These are phyloP conservation scores for Harringtonia lauricola DNA, from an alignment of 2,329 filamentous ascomycete genomes.

Conservation along the genomic window DNA sequence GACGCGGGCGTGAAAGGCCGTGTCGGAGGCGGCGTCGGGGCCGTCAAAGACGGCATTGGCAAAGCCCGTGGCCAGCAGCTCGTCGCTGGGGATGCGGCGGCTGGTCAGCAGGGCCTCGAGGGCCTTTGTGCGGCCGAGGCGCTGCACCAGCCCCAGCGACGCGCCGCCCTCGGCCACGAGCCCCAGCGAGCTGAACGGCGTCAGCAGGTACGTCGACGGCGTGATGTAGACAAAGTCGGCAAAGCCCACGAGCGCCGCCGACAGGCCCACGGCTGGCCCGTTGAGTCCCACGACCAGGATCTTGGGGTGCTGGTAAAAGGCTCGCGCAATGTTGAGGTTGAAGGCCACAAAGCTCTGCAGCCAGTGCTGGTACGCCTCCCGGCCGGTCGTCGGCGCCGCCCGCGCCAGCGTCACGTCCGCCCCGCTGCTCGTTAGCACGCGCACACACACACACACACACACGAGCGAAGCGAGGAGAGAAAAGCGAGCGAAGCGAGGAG, in stretches of 20 bases:
- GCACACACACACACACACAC: not conserved
- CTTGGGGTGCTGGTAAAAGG: slow-evolving; percentile 90
- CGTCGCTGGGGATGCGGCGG: slow-evolving; percentile 60
- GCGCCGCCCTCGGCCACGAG: slow-evolving; percentile 84
- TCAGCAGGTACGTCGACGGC: slow-evolving; percentile 74
- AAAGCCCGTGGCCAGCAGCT: slow-evolving; percentile 67
- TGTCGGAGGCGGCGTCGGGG: slow-evolving; percentile 45
- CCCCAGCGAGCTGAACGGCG: slow-evolving; percentile 82
- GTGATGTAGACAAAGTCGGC: slow-evolving; percentile 88
- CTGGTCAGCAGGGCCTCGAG: slow-evolving; percentile 93
- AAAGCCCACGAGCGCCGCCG: slow-evolving; percentile 70
- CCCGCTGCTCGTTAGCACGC: slow-evolving; percentile 40
- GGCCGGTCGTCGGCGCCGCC: slow-evolving; percentile 20
- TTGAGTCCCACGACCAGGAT: slow-evolving; percentile 87
- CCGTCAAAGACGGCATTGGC: slow-evolving; percentile 74
- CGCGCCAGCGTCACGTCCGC: slow-evolving; percentile 60
- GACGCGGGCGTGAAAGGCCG: slow-evolving; percentile 60
- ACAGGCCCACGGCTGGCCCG: slow-evolving; percentile 80
- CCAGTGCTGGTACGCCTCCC: slow-evolving; percentile 38
- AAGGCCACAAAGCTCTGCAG: slow-evolving; percentile 65
- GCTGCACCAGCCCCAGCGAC: slow-evolving; percentile 64
- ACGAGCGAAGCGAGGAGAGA: not conserved
- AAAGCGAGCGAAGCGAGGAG: not conserved
- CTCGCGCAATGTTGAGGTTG: slow-evolving; percentile 82
- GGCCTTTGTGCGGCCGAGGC: slow-evolving; percentile 70